Base-by-base conservation (phyloP, 2,329 filamentous ascomycete species). In the Penicillium sp. region DNA sequence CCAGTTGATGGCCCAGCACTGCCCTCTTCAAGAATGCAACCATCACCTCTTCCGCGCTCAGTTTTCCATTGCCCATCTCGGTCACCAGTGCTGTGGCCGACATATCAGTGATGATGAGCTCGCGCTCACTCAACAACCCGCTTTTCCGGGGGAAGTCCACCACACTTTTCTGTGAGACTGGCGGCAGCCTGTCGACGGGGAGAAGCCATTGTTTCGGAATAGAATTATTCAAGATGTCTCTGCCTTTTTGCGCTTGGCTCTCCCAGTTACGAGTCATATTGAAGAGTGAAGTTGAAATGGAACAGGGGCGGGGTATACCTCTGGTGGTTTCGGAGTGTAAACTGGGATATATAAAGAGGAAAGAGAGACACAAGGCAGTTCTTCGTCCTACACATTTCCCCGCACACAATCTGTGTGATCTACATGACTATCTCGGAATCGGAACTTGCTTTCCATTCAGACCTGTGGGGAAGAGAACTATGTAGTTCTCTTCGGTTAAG, bases 81-180 rank as follows among this genome's bases (percentile, higher is more conserved):
- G 31, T 31, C 8, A 67, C 62, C 9, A 67, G 56, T 15, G 51
- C 49, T 0, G 62, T 65, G 6, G 65, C 65, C 4, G 65, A 64
- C 48, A 58, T 57, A 37, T 79, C 75, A 0, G 79, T 81, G 49
- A 81, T 79, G 3, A 58, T 53, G 7, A 81, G 63, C 55, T 82
- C 79, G 9, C 68, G 58, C 10, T 68, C 54, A 8, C 60, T 73
- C 28, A 82, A 63, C 3, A 81, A 58, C 0, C 77, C 76, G 54
- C 75, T 75, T 51, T 68, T 62, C 31, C 67, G 64, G 3, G 64
- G 60, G 29, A 69, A 64, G 19, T 60, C 57, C 22, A 53, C 45
- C 12, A 69, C 64, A 48, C 64, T 60, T 31, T 67, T 62, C 43
- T 61, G 53, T 6, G 59, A 54, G 12, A 55, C 29, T 0, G 61